Conservation (phyloP, 2,329 filamentous ascomycete genomes). For the Polychaeton citri region DNA sequence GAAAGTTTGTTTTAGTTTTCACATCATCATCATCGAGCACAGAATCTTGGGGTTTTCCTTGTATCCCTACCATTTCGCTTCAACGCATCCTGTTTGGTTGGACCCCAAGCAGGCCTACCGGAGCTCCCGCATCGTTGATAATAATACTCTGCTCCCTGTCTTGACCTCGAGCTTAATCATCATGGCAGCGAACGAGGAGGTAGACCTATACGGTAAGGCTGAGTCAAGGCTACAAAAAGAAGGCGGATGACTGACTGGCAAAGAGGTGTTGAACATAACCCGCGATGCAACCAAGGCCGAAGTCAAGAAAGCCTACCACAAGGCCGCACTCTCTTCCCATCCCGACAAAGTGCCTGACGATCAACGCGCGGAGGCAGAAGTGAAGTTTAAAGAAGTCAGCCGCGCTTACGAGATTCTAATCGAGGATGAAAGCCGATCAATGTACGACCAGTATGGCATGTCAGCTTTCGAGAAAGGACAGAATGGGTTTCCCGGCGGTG, state of each 20-base stretch:
- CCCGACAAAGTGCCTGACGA: slow-evolving; percentile 90
- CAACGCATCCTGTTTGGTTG: too few relatives aligned
- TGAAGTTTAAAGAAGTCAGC: slow-evolving; percentile 82
- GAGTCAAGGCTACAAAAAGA: not conserved
- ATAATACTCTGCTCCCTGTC: too few relatives aligned
- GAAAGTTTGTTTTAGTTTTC: too few relatives aligned
- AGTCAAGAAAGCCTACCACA: slow-evolving; percentile 93
- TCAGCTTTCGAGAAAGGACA: slow-evolving; percentile 74
- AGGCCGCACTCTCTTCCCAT: slow-evolving; percentile 70
- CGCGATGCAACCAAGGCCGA: slow-evolving; percentile 61
- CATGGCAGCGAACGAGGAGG: slow-evolving; percentile 29
- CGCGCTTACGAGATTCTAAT: slow-evolving; percentile 96
- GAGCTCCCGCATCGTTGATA: too few relatives aligned
- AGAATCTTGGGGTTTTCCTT: too few relatives aligned
- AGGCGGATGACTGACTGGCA: slow-evolving; percentile 16
- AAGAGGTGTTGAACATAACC: slow-evolving; percentile 68
- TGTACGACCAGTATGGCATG: slow-evolving; percentile 95
- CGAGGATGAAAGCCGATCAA: slow-evolving; percentile 82
- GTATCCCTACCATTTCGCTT: too few relatives aligned
- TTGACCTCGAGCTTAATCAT: too few relatives aligned
- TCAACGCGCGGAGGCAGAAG: slow-evolving; percentile 71
- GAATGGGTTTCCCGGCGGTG: slow-evolving; percentile 49
- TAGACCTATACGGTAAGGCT: slow-evolving; percentile 43
- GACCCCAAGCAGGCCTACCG: too few relatives aligned
- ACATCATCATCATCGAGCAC: too few relatives aligned